Evolutionary conservation across 331 rosid genomes (phyloP).

Genomic region (Malus hybrid): DNA sequence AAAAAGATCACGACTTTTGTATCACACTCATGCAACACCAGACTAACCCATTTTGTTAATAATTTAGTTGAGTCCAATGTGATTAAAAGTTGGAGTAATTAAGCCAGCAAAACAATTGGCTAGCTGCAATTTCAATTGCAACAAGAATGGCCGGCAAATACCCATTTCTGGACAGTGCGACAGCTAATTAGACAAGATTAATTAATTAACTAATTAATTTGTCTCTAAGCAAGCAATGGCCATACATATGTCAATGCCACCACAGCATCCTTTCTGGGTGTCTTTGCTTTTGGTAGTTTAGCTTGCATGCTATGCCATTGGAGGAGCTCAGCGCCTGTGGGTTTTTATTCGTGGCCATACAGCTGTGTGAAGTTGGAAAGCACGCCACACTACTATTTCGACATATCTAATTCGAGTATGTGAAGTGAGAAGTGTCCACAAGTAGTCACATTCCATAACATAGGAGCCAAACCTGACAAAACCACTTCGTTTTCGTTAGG

Average conservation of each 20-base stretch:
- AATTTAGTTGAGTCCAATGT: conserved; percentile 1
- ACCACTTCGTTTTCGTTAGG: background rate
- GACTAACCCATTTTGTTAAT: background rate
- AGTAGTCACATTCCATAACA: conserved; percentile 12
- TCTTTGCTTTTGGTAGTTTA: background rate
- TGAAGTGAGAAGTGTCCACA: conserved; percentile 4
- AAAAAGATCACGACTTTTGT: background rate
- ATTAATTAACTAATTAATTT: background rate
- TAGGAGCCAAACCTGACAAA: background rate
- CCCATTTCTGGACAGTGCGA: background rate
- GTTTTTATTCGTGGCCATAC: conserved; percentile 4
- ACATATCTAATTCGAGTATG: background rate
- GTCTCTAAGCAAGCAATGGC: background rate
- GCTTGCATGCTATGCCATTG: background rate
- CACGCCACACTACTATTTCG: conserved; percentile 6
- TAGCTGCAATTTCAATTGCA: conserved; percentile 7
- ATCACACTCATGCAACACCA: background rate
- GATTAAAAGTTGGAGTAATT: background rate
- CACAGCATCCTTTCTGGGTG: background rate
- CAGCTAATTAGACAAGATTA: background rate
- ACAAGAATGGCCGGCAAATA: conserved; percentile 11
- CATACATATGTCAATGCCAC: background rate
- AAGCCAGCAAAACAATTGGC: background rate
- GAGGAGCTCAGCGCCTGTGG: background rate
- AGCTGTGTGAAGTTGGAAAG: conserved; percentile 19